Conservation (phyloP, 768 basidiomycete species). For the Trametes villosa region DNA sequence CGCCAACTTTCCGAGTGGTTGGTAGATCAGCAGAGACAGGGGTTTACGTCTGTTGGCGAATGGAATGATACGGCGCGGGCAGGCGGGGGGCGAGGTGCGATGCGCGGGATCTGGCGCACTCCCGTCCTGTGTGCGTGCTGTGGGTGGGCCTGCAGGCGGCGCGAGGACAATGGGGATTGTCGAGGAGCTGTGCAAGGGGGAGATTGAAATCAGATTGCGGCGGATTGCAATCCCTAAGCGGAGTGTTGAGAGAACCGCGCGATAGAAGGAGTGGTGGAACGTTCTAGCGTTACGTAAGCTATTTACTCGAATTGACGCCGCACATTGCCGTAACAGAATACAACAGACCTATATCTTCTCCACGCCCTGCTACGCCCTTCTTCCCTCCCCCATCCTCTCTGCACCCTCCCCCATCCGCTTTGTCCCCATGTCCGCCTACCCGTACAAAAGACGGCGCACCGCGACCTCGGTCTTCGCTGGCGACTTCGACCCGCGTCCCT, state of each 20-base stretch:
- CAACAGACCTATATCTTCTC: conserved; percentile 36
- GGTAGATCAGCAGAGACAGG: conserved; percentile 23
- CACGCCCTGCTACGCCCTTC: conserved; percentile 29
- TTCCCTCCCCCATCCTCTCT: conserved; percentile 26
- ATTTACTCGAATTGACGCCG: conserved; percentile 30
- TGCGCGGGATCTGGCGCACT: no score
- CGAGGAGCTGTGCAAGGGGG: conserved; percentile 8
- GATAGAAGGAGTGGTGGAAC: conserved; percentile 24
- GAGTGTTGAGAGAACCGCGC: conserved; percentile 16
- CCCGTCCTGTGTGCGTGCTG: background rate
- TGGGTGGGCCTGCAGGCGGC: background rate
- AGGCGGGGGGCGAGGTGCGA: conserved; percentile 1
- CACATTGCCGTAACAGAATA: conserved; percentile 34
- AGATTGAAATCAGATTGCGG: conserved; percentile 27
- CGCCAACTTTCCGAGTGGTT: conserved; percentile 20
- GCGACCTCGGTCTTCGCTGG: conserved; percentile 81
- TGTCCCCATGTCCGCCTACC: conserved; percentile 26
- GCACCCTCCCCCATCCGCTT: conserved; percentile 10
- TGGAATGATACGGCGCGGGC: conserved; percentile 19
- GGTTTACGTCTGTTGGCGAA: conserved; percentile 21
- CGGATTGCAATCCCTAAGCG: conserved; percentile 11
- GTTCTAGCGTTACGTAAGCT: conserved; percentile 29
- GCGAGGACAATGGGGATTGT: conserved; percentile 19
- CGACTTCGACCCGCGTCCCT: conserved; percentile 66
- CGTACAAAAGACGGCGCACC: conserved; percentile 50